A percentile compares a stretch with the other conserved stretches of the same genome.
Conservation (phyloP, 1,139 yeast species). For the Scheffersomyces segobiensis region DNA sequence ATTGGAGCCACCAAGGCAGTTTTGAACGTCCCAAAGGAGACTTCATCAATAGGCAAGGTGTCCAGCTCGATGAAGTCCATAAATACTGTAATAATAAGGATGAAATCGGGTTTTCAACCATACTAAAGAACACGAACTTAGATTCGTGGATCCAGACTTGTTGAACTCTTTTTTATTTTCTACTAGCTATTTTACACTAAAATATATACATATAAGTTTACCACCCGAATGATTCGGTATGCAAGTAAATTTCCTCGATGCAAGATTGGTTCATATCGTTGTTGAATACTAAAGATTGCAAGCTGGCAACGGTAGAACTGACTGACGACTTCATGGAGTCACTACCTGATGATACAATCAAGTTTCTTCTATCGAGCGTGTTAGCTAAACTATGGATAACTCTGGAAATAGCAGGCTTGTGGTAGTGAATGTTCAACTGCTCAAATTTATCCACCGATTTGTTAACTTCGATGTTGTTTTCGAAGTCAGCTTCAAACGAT, state of each 20-base stretch:
- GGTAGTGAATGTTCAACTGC: constrained; percentile 19
- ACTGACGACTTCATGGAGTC: constrained; percentile 44
- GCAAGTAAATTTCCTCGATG: constrained; percentile 54
- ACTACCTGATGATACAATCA: constrained; percentile 56
- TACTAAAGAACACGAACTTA: constrained; percentile 20
- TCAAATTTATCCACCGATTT: neutral
- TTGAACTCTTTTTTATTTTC: neutral
- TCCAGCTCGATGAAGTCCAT: constrained; percentile 4
- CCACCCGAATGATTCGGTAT: constrained; percentile 64
- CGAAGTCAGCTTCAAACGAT: constrained; percentile 9
- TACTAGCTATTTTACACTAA: neutral
- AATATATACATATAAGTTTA: constrained; percentile 15
- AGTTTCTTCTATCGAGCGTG: constrained; percentile 37
- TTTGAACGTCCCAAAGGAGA: constrained; percentile 23
- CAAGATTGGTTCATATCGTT: constrained; percentile 23
- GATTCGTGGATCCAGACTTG: constrained; percentile 14
- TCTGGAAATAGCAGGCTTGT: constrained; percentile 35
- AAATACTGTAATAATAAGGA: constrained; percentile 11
- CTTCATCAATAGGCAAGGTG: constrained; percentile 8
- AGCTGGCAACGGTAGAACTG: constrained; percentile 42
- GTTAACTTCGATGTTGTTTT: constrained; percentile 11
- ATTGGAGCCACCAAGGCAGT: constrained; percentile 16
- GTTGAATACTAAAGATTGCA: constrained; percentile 35
- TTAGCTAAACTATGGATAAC: constrained; percentile 19
- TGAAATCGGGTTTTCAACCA: constrained; percentile 16